Base-by-base conservation (phyloP, 2,329 filamentous ascomycete species). In the Magnaporthiopsis poae region DNA sequence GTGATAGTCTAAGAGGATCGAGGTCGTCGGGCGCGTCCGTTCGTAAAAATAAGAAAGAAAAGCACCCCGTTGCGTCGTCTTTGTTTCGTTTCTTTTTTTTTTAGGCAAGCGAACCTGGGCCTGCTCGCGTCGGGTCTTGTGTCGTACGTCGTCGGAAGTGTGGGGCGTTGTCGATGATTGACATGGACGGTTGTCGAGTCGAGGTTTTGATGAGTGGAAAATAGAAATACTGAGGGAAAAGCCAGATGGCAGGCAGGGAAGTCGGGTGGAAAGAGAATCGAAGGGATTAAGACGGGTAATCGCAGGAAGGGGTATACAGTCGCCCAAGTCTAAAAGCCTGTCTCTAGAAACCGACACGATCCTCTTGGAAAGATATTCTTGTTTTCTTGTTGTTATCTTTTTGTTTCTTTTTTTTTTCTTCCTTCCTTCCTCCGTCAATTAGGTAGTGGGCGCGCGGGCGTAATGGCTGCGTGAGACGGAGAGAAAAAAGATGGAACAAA, bases 1-100 rank as follows among this genome's bases (percentile, higher is more conserved):
- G 59, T 18, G 52, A 66, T 25, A 62, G 18, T 66, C 65, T 66
- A 66, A 61, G 60, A 52, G n/a, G 65, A 31, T 65, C 21, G 25
- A 64, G 21, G 31, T 5, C 59, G 46, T 60, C 27, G 12, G 29
- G 46, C 39, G 52, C 46, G 52, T 52, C 21, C 21, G 15, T 60
- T 60, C 39, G 52, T 60, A 35, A 35, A 56, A 15, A 33, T 60
- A 33, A 65, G n/a, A 36, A 59, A 12, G 21, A 46, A 46, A 52
- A 29, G 35, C 8, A 36, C 27, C 25, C 18, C 21, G 63, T 65
- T 60, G 52, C 18, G 60, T 33, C 60, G 61, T 35, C 35, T 65
- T 65, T 35, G 31, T 64, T 60, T 27, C 12, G 25, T 65, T 60
- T 15, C 36, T 33, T 18, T n/a, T 56, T 29, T n/a, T 56, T 33